phyloP scores from a whole-genome alignment of 495 filamentous ascomycete genomes.

The Oidiodendron maius region DNA sequence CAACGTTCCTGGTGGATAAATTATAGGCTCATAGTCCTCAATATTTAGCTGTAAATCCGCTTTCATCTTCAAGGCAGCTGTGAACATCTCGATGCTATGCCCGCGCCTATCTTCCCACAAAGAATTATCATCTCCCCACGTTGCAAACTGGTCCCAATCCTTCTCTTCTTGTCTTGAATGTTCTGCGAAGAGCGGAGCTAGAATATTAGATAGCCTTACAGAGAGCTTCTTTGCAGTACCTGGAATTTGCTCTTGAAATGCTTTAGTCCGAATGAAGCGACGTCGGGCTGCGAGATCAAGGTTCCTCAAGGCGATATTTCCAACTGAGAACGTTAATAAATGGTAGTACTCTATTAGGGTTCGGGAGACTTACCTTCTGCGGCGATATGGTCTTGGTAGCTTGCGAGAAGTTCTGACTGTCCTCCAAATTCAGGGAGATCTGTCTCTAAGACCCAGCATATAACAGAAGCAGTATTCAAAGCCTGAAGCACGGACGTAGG shows the following conservation, averaged over 20 bases:
- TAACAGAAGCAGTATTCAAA: neutral
- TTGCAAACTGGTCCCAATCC: too few species aligned
- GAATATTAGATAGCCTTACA: neutral
- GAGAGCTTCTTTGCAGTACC: neutral
- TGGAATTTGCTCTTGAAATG: neutral
- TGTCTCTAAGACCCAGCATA: constrained; percentile 7
- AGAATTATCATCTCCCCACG: too few species aligned
- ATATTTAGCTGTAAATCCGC: too few species aligned
- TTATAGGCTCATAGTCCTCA: neutral
- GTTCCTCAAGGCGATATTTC: constrained; percentile 1
- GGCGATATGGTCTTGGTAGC: neutral
- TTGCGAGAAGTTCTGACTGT: neutral
- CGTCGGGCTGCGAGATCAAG: constrained; percentile 4
- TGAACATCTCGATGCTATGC: too few species aligned
- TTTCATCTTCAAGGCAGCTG: too few species aligned
- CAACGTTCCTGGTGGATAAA: neutral
- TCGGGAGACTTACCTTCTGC: constrained; percentile 2
- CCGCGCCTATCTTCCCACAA: too few species aligned
- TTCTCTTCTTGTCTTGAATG: neutral
- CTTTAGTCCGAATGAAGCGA: neutral
- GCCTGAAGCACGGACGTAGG: neutral
- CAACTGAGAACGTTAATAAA: neutral
- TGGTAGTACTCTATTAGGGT: neutral
- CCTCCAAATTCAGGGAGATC: constrained; percentile 4
- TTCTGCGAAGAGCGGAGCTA: constrained; percentile 7